A percentile compares a stretch with the other conserved stretches of the same genome.
Conservation (phyloP, 306 rosid species). For the Rosa lucieae region DNA sequence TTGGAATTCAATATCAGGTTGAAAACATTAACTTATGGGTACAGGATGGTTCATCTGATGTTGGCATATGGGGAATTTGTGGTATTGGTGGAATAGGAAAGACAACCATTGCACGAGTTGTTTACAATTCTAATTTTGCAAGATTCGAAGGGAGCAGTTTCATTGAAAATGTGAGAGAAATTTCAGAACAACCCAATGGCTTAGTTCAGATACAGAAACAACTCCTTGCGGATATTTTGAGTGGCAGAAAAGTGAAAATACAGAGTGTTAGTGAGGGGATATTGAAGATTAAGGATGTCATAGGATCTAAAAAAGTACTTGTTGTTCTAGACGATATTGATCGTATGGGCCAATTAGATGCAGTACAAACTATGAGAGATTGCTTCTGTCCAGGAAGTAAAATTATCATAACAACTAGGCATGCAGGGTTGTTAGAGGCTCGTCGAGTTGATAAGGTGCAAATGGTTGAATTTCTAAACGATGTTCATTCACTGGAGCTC, state of each 20-base stretch:
- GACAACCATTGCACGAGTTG: not conserved
- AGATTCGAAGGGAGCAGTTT: not conserved
- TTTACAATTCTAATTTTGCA: not conserved
- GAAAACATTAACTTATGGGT: not conserved
- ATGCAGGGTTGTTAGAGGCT: not conserved
- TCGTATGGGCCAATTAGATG: not conserved
- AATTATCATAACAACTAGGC: not conserved
- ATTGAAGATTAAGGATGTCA: not conserved
- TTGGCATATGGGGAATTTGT: not conserved
- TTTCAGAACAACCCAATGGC: not conserved
- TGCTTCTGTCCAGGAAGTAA: constrained; percentile 3
- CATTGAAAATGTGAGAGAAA: not conserved
- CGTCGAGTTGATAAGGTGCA: not conserved
- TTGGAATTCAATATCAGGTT: not conserved
- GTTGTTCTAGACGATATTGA: not conserved
- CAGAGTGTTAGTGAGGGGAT: not conserved
- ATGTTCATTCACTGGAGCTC: not conserved
- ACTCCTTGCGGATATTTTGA: not conserved
- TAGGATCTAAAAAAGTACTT: not conserved
- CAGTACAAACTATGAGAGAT: not conserved
- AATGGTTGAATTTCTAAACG: no score
- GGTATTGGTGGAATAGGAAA: constrained; percentile 5
- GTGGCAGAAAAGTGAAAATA: not conserved
- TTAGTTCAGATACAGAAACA: not conserved
- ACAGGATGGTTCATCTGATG: not conserved